A percentile compares a stretch with the other conserved stretches of the same genome.
These are phyloP conservation scores for Penicillium macrosclerotiorum DNA, from an alignment of 495 filamentous ascomycete genomes.

Conservation along the genomic window DNA sequence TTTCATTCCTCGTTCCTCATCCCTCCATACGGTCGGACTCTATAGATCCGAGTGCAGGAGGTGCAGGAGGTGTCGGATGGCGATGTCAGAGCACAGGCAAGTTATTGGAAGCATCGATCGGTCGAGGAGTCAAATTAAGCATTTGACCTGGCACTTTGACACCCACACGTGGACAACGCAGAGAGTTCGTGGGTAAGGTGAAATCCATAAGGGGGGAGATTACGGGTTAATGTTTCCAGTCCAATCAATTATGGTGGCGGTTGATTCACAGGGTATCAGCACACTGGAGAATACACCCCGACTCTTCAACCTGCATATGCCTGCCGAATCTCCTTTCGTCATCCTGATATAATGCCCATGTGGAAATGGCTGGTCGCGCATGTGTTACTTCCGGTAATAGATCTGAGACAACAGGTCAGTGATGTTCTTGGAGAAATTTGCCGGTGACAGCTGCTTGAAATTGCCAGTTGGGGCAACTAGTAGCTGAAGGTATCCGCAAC, in stretches of 20 bases:
- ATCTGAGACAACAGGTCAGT: constrained; percentile 31
- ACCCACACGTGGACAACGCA: constrained; percentile 14
- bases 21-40: too few species aligned
- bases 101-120: neutral
- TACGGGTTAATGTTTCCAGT: constrained; percentile 25
- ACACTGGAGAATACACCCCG: constrained; percentile 24
- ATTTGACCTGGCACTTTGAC: constrained; percentile 16
- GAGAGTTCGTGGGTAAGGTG: constrained; percentile 9
- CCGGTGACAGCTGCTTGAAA: too few species aligned
- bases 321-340: constrained; percentile 3
- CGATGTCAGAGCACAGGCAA: too few species aligned
- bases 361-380: constrained; percentile 13
- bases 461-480: too few species aligned
- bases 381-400: constrained; percentile 38
- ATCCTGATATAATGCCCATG: constrained; percentile 21
- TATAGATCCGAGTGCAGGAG: too few species aligned
- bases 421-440: neutral
- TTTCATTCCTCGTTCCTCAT: too few species aligned
- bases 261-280: constrained; percentile 14
- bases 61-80: too few species aligned
- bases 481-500: constrained; percentile 6
- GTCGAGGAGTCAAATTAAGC: constrained; percentile 17
- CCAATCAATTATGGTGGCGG: constrained; percentile 12
- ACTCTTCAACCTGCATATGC: constrained; percentile 16
- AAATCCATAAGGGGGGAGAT: too few species aligned